phyloP scores from a whole-genome alignment of 257 asterid species.

The Jacaranda mimosifolia region DNA sequence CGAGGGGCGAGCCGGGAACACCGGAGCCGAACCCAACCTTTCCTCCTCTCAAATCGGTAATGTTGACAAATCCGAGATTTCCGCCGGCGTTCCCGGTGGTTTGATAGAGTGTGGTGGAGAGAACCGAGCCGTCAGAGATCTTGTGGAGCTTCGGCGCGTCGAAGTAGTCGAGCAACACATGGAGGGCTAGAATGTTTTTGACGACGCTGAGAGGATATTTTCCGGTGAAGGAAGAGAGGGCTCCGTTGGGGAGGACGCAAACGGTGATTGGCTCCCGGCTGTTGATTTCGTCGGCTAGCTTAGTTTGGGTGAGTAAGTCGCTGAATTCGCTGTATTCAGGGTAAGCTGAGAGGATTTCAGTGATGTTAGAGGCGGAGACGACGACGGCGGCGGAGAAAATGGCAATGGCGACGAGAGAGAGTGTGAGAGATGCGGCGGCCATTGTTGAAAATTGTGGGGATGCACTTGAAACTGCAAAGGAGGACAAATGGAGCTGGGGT shows the following conservation, averaged over 20 bases:
- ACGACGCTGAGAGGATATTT: constrained; percentile 74
- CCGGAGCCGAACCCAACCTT: constrained; percentile 94
- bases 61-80: constrained; percentile 84
- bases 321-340: constrained; percentile 90
- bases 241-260: constrained; percentile 74
- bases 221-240: constrained; percentile 64
- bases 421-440: constrained; percentile 47
- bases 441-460: constrained; percentile 39
- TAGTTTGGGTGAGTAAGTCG: constrained; percentile 66
- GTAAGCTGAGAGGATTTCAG: constrained; percentile 62
- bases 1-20: constrained; percentile 70
- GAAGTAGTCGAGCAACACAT: constrained; percentile 88
- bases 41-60: constrained; percentile 84
- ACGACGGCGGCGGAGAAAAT: constrained; percentile 41
- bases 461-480: constrained; percentile 29
- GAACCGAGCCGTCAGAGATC: constrained; percentile 80
- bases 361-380: constrained; percentile 65
- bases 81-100: constrained; percentile 93
- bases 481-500: constrained; percentile 21
- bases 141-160: constrained; percentile 84
- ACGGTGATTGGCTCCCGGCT: constrained; percentile 88
- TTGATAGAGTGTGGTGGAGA: constrained; percentile 88
- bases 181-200: constrained; percentile 73
- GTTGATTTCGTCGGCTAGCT: constrained; percentile 98
- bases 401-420: constrained; percentile 47